Base-by-base conservation (phyloP, 192 early-diverging fungal species). In the Backusella liffmaniae region DNA sequence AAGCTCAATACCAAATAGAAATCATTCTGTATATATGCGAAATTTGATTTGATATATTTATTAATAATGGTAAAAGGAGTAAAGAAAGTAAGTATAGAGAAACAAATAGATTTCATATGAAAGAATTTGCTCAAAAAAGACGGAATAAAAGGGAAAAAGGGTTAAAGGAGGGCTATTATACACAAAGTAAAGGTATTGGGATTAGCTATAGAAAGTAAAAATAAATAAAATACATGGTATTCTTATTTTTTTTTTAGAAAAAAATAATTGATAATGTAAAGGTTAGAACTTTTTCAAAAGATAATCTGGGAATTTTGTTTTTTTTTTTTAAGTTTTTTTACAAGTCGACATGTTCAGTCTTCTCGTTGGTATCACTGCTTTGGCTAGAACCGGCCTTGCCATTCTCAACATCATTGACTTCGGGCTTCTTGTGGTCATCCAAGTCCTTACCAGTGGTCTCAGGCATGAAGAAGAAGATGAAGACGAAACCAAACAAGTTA, bases 401-500 rank as follows among this genome's bases (percentile, higher is more conserved):
- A 62, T 62, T 62, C 12, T 62, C 56, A 29, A 62, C 21, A 62
- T 62, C 56, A 2, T 62, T 29, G 56, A 62, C 56, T 62, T 62
- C 56, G 12, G 26, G 21, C 56, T 62, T 62, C 3, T 13, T 29
- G 29, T 76, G 42, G 62, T 59, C 42, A 51, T 80, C 79, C 42
- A 80, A 44, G 56, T 76, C 74, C 39, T 73, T 72, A 69, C 76
- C 75, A 6, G 79, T 92, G 39, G 93, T 95, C 85, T 96, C 95
- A 4, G 94, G 94, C n/a, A 96, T 87, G 74, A 89, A 91, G 66
- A 86, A 68, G 51, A 85, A 85, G 16, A 92, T 87, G 78, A 94
- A 95, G 18, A 88, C 29, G 68, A 90, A 86, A 8, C 89, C 90
- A n/a, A 84, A 80, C 70, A 88, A 80, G 59, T 91, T 90, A 80